Conservation (phyloP, 306 rosid species). For the Mucuna pruriens region DNA sequence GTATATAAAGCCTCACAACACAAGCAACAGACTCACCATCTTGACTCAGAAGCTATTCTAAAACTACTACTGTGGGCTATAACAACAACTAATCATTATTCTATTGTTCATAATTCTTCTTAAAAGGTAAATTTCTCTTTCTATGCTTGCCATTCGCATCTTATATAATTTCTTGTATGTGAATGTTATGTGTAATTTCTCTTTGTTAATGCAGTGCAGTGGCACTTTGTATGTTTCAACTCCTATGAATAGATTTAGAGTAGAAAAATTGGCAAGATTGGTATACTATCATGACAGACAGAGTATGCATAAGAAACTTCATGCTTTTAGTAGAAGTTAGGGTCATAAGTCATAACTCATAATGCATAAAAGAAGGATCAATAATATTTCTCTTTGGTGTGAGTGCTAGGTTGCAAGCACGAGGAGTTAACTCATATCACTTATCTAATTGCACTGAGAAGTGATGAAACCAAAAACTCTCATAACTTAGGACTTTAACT, state of each 20-base stretch:
- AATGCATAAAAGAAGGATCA: conserved; percentile 16
- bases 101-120: conserved; percentile 33
- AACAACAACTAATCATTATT: conserved; percentile 33
- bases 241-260: not conserved
- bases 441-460: conserved; percentile 28
- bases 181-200: conserved; percentile 23
- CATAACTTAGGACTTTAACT: conserved; percentile 2
- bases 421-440: not conserved
- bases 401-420: conserved; percentile 27
- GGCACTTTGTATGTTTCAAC: conserved; percentile 26
- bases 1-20: conserved; percentile 64
- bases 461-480: conserved; percentile 9
- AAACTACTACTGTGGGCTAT: not conserved
- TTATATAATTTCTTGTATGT: not conserved
- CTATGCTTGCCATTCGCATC: conserved; percentile 24
- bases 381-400: conserved; percentile 16
- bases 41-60: conserved; percentile 23
- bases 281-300: conserved; percentile 8
- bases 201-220: conserved; percentile 23
- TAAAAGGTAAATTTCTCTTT: conserved; percentile 52
- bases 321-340: not conserved
- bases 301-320: conserved; percentile 13
- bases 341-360: not conserved
- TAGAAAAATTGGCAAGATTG: conserved; percentile 21
- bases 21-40: conserved; percentile 54